These are phyloP conservation scores for Alternaria brassicicola DNA, from an alignment of 2,329 filamentous ascomycete species.

Conservation along the genomic window DNA sequence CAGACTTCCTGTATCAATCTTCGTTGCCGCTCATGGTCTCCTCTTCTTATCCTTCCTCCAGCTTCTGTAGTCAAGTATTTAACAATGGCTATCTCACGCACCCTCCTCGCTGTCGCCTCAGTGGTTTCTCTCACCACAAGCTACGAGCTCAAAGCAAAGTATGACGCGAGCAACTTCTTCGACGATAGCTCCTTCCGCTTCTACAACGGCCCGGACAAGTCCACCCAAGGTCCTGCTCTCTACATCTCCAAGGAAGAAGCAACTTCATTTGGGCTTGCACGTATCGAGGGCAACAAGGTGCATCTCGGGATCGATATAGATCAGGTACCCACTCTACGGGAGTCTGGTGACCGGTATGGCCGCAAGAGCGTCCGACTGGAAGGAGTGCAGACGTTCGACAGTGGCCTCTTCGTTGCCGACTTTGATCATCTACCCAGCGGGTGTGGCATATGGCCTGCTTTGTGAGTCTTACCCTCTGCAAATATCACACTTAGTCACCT, in stretches of 20 bases:
- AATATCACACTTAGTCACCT: not conserved
- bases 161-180: conserved; percentile 30
- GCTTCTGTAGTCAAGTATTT: not conserved
- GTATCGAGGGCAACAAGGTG: conserved; percentile 19
- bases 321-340: not conserved
- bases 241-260: conserved; percentile 29
- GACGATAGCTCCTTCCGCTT: conserved; percentile 21
- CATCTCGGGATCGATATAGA: conserved; percentile 32
- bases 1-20: not conserved
- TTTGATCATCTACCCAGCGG: conserved; percentile 37
- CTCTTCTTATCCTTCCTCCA: not conserved
- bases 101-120: not conserved
- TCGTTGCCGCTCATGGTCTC: not conserved
- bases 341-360: conserved; percentile 13
- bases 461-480: conserved; percentile 17
- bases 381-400: conserved; percentile 27
- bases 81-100: conserved; percentile 2
- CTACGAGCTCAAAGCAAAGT: conserved; percentile 24
- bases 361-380: conserved; percentile 35
- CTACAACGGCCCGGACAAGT: conserved; percentile 16
- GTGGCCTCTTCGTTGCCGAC: conserved; percentile 37
- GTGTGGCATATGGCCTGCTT: conserved; percentile 44
- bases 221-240: conserved; percentile 27
- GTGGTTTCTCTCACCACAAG: not conserved
- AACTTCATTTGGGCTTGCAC: conserved; percentile 22